Conservation (phyloP, 768 basidiomycete species). For the Trametes gibbosa region DNA sequence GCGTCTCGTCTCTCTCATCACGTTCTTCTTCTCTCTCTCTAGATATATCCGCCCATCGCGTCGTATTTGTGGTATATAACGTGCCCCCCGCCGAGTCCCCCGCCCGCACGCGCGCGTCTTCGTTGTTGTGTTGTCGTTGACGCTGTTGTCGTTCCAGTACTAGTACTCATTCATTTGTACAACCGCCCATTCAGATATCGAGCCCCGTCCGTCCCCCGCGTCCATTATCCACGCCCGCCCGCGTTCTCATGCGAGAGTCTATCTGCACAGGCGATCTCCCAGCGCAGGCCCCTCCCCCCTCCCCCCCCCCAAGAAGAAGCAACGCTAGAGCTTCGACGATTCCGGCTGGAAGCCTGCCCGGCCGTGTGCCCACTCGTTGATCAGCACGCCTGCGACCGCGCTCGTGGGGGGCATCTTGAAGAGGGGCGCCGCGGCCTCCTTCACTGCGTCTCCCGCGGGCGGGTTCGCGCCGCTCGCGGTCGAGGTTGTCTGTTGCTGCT, state of each 20-base stretch:
- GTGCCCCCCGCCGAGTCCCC: neutral
- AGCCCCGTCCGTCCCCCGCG: neutral
- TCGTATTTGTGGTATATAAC: neutral
- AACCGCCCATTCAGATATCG: neutral
- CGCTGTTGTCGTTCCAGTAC: neutral
- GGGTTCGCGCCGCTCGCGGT: constrained; percentile 16
- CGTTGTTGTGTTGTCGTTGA: no score
- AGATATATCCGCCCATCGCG: neutral
- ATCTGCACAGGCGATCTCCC: constrained; percentile 5
- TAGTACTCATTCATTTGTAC: constrained; percentile 2
- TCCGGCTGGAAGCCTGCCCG: constrained; percentile 36
- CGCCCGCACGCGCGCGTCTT: no score
- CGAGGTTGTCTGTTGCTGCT: no score
- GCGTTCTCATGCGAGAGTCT: constrained; percentile 1
- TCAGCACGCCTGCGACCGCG: constrained; percentile 83
- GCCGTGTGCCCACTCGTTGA: constrained; percentile 75
- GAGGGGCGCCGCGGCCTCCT: constrained; percentile 27
- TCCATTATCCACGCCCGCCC: no score
- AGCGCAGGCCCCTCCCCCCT: neutral
- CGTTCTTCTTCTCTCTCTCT: no score
- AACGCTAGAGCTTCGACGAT: neutral
- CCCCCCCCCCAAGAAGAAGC: no score
- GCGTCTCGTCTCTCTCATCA: neutral
- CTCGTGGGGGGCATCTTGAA: constrained; percentile 75
- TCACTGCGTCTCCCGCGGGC: constrained; percentile 30